A percentile compares a stretch with the other conserved stretches of the same genome.
phyloP scores from a whole-genome alignment of 2,329 filamentous ascomycete genomes.

The Xylariaceae sp. region DNA sequence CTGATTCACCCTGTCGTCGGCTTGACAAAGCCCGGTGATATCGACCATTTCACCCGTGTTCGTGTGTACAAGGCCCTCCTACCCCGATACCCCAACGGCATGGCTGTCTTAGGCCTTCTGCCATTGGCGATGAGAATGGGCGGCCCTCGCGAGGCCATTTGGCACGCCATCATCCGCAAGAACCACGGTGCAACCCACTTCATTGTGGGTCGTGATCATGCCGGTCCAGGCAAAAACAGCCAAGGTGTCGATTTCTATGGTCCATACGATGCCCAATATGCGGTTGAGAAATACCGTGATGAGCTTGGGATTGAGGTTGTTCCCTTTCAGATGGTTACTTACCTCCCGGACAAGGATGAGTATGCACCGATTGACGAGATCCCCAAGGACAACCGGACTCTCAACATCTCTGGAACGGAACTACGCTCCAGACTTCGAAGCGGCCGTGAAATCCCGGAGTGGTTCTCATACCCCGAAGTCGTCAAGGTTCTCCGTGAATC shows the following conservation, averaged over 20 bases:
- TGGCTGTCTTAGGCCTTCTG: slow-evolving; percentile 93
- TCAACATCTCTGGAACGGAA: slow-evolving; percentile 85
- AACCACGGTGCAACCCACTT: slow-evolving; percentile 99
- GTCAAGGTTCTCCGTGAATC: slow-evolving; percentile 94
- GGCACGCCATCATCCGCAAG: slow-evolving; percentile 99
- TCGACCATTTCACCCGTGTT: slow-evolving; percentile 99
- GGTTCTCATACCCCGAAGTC: slow-evolving; percentile 99
- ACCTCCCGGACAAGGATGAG: slow-evolving; percentile 94
- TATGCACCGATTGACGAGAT: slow-evolving; percentile 94
- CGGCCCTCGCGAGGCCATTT: slow-evolving; percentile 95
- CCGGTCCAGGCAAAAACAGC: slow-evolving; percentile 97
- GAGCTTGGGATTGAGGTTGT: slow-evolving; percentile 99
- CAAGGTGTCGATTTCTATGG: slow-evolving; percentile 96
- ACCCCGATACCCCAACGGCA: slow-evolving; percentile 96
- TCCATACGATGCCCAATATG: slow-evolving; percentile 93
- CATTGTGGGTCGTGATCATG: slow-evolving; percentile 97
- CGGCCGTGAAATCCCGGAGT: slow-evolving; percentile 92
- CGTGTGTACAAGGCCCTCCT: slow-evolving; percentile 97
- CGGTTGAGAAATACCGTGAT: slow-evolving; percentile 91
- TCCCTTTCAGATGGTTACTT: slow-evolving; percentile 99
- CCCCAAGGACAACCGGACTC: slow-evolving; percentile 72
- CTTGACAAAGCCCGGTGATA: slow-evolving; percentile 97
- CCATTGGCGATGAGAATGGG: slow-evolving; percentile 99
- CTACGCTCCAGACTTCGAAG: slow-evolving; percentile 86
- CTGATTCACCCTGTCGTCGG: slow-evolving; percentile 98